Evolutionary conservation across 2,329 filamentous ascomycete species (phyloP), one percentile per base, ranked within the genome.

Genomic region (Neospermospora avenae): DNA sequence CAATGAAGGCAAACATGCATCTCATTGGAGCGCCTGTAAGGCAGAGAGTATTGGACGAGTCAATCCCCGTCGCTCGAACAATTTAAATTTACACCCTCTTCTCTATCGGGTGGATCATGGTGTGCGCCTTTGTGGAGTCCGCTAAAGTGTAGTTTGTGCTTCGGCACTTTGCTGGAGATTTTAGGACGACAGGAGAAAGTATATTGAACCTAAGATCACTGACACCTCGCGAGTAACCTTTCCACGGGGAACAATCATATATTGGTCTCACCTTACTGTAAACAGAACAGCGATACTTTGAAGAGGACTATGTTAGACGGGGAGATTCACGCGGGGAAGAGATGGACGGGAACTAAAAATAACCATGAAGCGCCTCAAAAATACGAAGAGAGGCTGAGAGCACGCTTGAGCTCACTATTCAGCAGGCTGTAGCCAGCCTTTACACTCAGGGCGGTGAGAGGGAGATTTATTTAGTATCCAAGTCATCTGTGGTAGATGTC

Each of bases 371-470:
- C 46, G 28, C 46, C 46, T 16, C 11, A 31, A 37, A 20, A 49
- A 51, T 51, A 51, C 48, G 48, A 51, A 34, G 18, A 22, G 31
- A 51, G 48, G 48, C 48, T 37, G 48, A 51, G 25, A 49, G n/a
- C 31, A 16, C n/a, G 13, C n/a, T 37, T 18, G 20, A 51, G 22
- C 3, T 51, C 11, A 37, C 34, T 2, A 28, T 37, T 51, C 48
- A 20, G 20, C 18, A 31, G n/a, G 28, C 48, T 35, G 48, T 51
- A 28, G 18, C 28, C 35, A 22, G 31, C 35, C 48, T 24, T 22
- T n/a, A n/a, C n/a, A 11, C 14, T 18, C 22, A 51, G 34, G 48
- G 48, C 48, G 48, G 48, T 51, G 48, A 51, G 35, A 18, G 16
- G 20, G 11, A 31, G 28, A n/a, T 31, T 31, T 31, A 31, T 31